These are phyloP conservation scores for Mariannaea elegans DNA, from an alignment of 2,329 filamentous ascomycete species.

Conservation along the genomic window DNA sequence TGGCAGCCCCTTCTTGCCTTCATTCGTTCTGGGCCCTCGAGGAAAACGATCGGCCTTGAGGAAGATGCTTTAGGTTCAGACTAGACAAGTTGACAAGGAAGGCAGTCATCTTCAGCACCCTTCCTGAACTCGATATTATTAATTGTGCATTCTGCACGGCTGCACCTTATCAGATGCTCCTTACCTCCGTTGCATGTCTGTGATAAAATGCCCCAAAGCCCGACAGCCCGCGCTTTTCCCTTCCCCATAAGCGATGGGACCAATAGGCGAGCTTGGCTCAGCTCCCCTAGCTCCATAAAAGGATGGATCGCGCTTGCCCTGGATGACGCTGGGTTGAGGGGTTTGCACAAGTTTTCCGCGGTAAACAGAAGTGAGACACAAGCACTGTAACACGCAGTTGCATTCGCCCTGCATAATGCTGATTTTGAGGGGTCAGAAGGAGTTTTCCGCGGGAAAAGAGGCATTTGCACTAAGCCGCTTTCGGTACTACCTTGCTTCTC, in stretches of 20 bases:
- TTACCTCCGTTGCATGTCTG: not conserved
- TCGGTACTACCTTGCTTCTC: slow-evolving; percentile 29
- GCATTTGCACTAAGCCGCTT: not conserved
- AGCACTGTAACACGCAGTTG: not conserved
- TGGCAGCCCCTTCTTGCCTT: too few relatives aligned
- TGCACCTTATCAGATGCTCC: slow-evolving; percentile 21
- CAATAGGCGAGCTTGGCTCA: not conserved
- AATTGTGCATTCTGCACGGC: slow-evolving; percentile 10
- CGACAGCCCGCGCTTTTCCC: slow-evolving; percentile 8
- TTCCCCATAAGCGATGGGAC: not conserved
- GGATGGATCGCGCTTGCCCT: not conserved
- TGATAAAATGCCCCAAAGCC: not conserved
- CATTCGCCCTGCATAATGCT: not conserved
- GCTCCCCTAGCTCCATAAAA: not conserved
- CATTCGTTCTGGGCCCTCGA: not conserved
- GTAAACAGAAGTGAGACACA: too few relatives aligned
- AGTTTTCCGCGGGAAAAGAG: not conserved
- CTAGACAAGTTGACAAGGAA: slow-evolving; percentile 3
- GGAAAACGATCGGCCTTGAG: not conserved
- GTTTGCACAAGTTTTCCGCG: not conserved
- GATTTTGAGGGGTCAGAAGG: too few relatives aligned
- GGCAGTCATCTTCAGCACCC: not conserved
- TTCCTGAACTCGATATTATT: slow-evolving; percentile 16
- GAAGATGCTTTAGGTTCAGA: not conserved
- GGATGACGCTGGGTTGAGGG: not conserved